These are phyloP conservation scores for Boletus rufocinnamomeus DNA, from an alignment of 768 basidiomycete species.

Conservation along the genomic window DNA sequence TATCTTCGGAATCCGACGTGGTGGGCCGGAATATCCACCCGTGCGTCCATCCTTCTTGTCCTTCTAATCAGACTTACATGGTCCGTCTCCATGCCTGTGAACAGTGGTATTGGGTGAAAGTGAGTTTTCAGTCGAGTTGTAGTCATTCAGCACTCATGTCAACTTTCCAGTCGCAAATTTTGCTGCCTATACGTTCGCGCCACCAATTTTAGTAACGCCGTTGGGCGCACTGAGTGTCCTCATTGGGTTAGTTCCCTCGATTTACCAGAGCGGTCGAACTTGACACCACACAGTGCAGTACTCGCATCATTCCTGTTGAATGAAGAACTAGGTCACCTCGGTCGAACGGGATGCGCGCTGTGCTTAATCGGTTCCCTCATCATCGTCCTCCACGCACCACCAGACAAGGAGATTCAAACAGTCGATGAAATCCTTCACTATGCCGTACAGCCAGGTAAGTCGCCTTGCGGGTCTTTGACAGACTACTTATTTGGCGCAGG, in stretches of 20 bases:
- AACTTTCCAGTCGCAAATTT: slow-evolving; percentile 72
- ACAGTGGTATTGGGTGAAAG: slow-evolving; percentile 95
- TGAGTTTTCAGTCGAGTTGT: slow-evolving; percentile 36
- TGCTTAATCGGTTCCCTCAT: slow-evolving; percentile 88
- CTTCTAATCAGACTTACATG: slow-evolving; percentile 10
- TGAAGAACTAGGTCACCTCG: slow-evolving; percentile 93
- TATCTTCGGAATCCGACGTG: slow-evolving; percentile 93
- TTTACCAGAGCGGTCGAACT: neutral
- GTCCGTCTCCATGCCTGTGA: neutral
- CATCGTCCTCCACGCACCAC: slow-evolving; percentile 95
- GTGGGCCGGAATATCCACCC: slow-evolving; percentile 94
- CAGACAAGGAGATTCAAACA: slow-evolving; percentile 89
- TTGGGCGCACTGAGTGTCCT: slow-evolving; percentile 96
- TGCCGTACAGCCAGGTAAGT: slow-evolving; percentile 88
- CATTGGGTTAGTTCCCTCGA: slow-evolving; percentile 69
- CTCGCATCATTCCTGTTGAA: slow-evolving; percentile 91
- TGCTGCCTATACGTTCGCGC: slow-evolving; percentile 96
- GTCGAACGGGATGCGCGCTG: slow-evolving; percentile 80
- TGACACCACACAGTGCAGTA: slow-evolving; percentile 63
- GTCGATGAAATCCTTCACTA: slow-evolving; percentile 92
- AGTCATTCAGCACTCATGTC: slow-evolving; percentile 6
- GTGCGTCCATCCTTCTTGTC: slow-evolving; percentile 53
- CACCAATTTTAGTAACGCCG: slow-evolving; percentile 97
- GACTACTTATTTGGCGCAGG: slow-evolving; percentile 48
- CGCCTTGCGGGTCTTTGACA: neutral